phyloP scores from a whole-genome alignment of 768 basidiomycete species.

The Hypsizygus marmoreus region DNA sequence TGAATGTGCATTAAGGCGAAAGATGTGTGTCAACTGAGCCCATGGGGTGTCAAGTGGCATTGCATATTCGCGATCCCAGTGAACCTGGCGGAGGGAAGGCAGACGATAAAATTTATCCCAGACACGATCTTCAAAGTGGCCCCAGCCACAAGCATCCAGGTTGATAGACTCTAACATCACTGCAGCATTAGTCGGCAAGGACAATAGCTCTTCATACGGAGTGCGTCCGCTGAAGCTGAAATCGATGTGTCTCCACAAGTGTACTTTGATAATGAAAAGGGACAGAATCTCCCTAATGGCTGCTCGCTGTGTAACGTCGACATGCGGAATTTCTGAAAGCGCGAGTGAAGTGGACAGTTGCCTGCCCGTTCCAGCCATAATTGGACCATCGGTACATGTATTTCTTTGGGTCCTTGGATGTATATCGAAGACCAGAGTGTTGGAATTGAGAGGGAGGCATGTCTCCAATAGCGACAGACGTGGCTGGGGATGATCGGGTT shows the following conservation, averaged over 20 bases:
- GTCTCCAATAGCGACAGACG: constrained; percentile 6
- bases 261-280: background rate
- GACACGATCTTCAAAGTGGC: too few relatives aligned
- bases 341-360: background rate
- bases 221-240: too few relatives aligned
- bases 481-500: background rate
- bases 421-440: constrained; percentile 9
- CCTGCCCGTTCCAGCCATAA: constrained; percentile 4
- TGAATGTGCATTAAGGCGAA: too few relatives aligned
- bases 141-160: too few relatives aligned
- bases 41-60: too few relatives aligned
- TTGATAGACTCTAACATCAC: too few relatives aligned
- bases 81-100: too few relatives aligned
- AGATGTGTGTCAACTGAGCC: too few relatives aligned
- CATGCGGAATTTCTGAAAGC: background rate
- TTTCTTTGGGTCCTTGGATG: constrained; percentile 6
- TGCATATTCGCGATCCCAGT: too few relatives aligned
- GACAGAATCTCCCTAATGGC: background rate
- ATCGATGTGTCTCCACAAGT: background rate
- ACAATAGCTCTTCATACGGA: too few relatives aligned
- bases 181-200: too few relatives aligned
- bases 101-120: too few relatives aligned
- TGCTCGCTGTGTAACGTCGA: background rate
- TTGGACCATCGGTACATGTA: constrained; percentile 1
- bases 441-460: background rate